A percentile compares a stretch with the other conserved stretches of the same genome.
phyloP scores from a whole-genome alignment of 2,329 filamentous ascomycete genomes.

The Plenodomus biglobosus region DNA sequence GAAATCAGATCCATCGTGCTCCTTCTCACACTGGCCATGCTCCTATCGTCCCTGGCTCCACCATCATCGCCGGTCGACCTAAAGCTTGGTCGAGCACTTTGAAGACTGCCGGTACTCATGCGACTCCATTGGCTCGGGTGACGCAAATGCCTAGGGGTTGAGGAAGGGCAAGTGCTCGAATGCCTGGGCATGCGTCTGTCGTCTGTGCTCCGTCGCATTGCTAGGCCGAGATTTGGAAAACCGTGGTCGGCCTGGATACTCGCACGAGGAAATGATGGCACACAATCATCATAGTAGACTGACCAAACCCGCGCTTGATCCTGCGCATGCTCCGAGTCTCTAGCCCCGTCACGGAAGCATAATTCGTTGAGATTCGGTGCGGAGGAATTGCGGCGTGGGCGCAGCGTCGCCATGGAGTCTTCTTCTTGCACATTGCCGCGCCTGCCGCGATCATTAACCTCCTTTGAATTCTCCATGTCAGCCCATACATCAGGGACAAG shows the following conservation, averaged over 20 bases:
- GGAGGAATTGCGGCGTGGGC: slow-evolving; percentile 25
- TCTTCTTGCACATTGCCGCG: slow-evolving; percentile 2
- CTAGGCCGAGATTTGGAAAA: slow-evolving; percentile 17
- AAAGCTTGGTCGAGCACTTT: slow-evolving; percentile 19
- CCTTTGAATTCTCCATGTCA: slow-evolving; percentile 11
- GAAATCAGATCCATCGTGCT: slow-evolving; percentile 47
- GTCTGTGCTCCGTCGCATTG: slow-evolving; percentile 22
- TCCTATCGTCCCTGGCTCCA: slow-evolving; percentile 22
- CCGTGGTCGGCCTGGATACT: slow-evolving; percentile 20
- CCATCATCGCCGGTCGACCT: slow-evolving; percentile 16
- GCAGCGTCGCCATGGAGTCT: slow-evolving; percentile 31
- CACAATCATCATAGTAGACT: slow-evolving; percentile 40
- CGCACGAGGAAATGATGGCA: slow-evolving; percentile 30
- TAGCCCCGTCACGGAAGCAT: slow-evolving; percentile 13
- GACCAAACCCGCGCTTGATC: slow-evolving; percentile 39
- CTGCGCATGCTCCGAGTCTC: slow-evolving; percentile 6
- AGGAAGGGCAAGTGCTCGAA: slow-evolving; percentile 16
- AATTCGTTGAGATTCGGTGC: slow-evolving; percentile 21
- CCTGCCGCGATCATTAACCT: not conserved
- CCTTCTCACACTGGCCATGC: slow-evolving; percentile 40
- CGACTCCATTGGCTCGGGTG: slow-evolving; percentile 27
- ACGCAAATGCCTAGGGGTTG: slow-evolving; percentile 19
- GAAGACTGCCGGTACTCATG: slow-evolving; percentile 19
- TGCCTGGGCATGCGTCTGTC: slow-evolving; percentile 15
- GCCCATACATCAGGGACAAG: slow-evolving; percentile 46